phyloP scores from a whole-genome alignment of 2,329 filamentous ascomycete species.

The Epichloe gansuensis region DNA sequence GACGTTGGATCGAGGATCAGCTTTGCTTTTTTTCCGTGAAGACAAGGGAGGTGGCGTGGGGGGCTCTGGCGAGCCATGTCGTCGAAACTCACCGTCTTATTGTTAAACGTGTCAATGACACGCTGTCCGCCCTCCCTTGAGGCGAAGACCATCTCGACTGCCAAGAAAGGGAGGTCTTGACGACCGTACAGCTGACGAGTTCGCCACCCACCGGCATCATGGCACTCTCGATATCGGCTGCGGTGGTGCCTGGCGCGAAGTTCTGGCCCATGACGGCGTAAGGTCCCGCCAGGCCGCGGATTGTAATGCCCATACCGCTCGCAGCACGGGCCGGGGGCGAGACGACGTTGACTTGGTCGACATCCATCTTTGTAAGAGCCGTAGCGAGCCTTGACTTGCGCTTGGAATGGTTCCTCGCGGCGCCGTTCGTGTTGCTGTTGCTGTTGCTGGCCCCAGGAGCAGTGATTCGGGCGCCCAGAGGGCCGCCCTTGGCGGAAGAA shows the following conservation, averaged over 20 bases:
- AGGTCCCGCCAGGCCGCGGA: constrained; percentile 61
- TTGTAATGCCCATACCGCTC: constrained; percentile 43
- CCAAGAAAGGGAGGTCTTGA: constrained; percentile 60
- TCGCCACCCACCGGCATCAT: constrained; percentile 64
- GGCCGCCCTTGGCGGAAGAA: constrained; percentile 14
- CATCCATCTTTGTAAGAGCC: constrained; percentile 31
- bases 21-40: neutral
- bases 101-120: constrained; percentile 65
- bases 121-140: constrained; percentile 60
- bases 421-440: constrained; percentile 6
- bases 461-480: constrained; percentile 36
- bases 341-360: constrained; percentile 26
- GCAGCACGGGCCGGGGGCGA: constrained; percentile 5
- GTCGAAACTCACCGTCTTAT: constrained; percentile 51
- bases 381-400: constrained; percentile 29
- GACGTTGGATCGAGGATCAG: neutral
- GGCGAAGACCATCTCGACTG: constrained; percentile 66
- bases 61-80: neutral
- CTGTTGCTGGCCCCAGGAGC: constrained; percentile 21
- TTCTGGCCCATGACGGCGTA: constrained; percentile 67
- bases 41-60: neutral
- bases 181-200: constrained; percentile 53
- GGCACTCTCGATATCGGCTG: constrained; percentile 71
- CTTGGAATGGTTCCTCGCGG: constrained; percentile 14
- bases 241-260: constrained; percentile 71